Conservation (phyloP, 2,329 filamentous ascomycete genomes). For the Alternaria tenuissima region DNA sequence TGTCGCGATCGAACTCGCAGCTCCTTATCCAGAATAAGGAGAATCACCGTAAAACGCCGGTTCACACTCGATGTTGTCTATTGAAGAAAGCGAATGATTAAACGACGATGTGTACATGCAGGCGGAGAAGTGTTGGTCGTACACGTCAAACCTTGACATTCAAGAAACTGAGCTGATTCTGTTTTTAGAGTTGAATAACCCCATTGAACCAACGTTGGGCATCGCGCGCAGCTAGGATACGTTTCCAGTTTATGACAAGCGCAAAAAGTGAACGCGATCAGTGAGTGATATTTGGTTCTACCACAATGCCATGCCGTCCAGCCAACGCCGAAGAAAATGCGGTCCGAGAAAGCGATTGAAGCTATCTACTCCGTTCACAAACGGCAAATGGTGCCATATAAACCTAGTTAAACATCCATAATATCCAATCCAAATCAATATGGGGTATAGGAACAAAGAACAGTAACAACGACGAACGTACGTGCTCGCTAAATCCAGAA, state of each 20-base stretch:
- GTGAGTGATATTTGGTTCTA: not conserved
- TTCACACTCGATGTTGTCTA: not conserved
- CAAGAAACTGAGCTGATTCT: not conserved
- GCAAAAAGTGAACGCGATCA: not conserved
- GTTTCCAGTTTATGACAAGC: not conserved
- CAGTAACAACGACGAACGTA: constrained; percentile 8
- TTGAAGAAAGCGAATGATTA: not conserved
- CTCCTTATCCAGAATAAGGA: not conserved
- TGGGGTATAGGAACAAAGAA: constrained; percentile 16
- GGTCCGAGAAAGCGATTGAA: not conserved
- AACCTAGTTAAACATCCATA: not conserved
- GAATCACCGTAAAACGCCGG: not conserved
- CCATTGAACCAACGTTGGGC: not conserved
- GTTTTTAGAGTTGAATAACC: not conserved
- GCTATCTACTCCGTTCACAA: not conserved
- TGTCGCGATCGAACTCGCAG: constrained; percentile 7
- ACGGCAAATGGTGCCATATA: not conserved
- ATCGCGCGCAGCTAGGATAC: not conserved
- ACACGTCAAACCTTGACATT: not conserved
- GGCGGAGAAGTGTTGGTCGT: not conserved
- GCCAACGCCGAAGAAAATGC: not conserved
- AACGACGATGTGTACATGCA: not conserved
- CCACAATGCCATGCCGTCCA: not conserved
- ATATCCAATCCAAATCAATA: constrained; percentile 15
- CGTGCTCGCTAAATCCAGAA: constrained; percentile 9